Evolutionary conservation across 306 rosid species (phyloP).

Genomic region (Quillaja saponaria): DNA sequence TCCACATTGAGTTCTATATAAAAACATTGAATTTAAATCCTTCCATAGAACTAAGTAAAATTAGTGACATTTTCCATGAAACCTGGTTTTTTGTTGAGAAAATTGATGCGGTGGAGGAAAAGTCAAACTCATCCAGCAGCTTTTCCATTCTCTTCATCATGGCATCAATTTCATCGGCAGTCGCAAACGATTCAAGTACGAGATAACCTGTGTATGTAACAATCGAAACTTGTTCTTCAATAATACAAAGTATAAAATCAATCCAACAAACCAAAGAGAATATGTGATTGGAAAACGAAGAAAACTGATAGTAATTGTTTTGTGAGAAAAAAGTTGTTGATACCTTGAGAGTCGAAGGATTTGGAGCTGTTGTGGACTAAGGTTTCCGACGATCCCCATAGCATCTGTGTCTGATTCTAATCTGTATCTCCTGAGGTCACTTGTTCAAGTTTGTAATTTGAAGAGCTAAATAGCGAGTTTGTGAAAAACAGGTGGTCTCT

Average conservation of each 20-base stretch:
- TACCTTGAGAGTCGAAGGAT: slow-evolving; percentile 73
- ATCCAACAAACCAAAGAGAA: background rate
- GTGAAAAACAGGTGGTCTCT: no score
- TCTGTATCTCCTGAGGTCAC: no score
- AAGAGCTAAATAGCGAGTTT: no score
- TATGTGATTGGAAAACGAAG: background rate
- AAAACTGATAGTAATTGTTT: background rate
- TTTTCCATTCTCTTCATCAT: slow-evolving; percentile 77
- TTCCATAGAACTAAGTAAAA: no score
- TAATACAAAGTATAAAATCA: background rate
- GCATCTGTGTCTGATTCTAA: background rate
- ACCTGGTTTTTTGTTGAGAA: slow-evolving; percentile 96
- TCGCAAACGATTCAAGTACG: slow-evolving; percentile 75
- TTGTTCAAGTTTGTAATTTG: no score
- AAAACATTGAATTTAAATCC: no score
- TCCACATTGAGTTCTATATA: background rate
- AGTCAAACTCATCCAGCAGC: slow-evolving; percentile 69
- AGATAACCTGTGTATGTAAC: slow-evolving; percentile 55
- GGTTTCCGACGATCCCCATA: slow-evolving; percentile 55
- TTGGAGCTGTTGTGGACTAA: slow-evolving; percentile 53
- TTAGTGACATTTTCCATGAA: background rate
- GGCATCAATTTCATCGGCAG: slow-evolving; percentile 53
- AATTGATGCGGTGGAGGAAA: slow-evolving; percentile 72
- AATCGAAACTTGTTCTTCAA: background rate
- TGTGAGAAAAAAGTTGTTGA: background rate